Percentiles rank a stretch among this genome's conserved stretches.
Conservation (phyloP, 2,329 filamentous ascomycete genomes). For the Malbranchea zuffiana region DNA sequence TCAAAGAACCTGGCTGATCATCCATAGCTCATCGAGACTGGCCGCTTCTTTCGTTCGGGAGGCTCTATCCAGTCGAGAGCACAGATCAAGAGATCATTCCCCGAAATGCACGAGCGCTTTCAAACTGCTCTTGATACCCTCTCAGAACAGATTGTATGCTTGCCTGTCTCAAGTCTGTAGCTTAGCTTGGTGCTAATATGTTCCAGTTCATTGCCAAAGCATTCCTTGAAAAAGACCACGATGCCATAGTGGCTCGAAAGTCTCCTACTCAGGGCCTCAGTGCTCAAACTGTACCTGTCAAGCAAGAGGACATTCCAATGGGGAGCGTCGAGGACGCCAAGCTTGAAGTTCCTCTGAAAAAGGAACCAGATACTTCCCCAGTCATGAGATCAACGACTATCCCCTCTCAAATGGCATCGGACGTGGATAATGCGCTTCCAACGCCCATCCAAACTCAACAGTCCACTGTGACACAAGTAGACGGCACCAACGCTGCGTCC, state of each 20-base stretch:
- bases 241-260: conserved; percentile 26
- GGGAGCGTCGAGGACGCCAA: not conserved
- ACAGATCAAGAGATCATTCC: conserved; percentile 30
- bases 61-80: conserved; percentile 26
- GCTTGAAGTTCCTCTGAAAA: too few species aligned
- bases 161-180: conserved; percentile 1
- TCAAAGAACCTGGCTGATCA: conserved; percentile 9
- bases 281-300: not conserved
- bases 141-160: conserved; percentile 35
- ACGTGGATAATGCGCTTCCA: too few species aligned
- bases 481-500: too few species aligned
- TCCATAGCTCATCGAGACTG: conserved; percentile 32
- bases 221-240: conserved; percentile 34
- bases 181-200: not conserved
- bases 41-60: conserved; percentile 30
- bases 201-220: conserved; percentile 34
- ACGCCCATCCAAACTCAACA: too few species aligned
- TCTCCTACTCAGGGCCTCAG: conserved; percentile 7
- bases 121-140: conserved; percentile 31
- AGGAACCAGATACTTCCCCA: too few species aligned
- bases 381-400: too few species aligned
- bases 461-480: too few species aligned
- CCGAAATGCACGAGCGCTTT: conserved; percentile 30
- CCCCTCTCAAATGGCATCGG: too few species aligned
- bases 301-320: conserved; percentile 1